A percentile compares a stretch with the other conserved stretches of the same genome.
These are phyloP conservation scores for Mortierella sp. DNA, from an alignment of 371 early-diverging fungal genomes.

Conservation along the genomic window DNA sequence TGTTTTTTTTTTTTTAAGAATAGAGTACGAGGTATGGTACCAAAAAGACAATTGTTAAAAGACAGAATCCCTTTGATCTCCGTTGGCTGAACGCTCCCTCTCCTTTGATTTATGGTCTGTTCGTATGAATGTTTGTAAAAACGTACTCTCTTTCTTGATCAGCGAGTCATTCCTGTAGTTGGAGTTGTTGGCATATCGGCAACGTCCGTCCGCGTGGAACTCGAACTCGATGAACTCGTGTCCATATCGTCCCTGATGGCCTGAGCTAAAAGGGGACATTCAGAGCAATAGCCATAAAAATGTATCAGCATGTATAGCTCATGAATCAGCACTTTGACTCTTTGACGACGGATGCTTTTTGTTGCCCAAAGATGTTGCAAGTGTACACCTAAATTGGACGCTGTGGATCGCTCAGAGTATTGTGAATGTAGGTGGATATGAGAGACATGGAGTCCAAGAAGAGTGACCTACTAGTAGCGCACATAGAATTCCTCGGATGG, in stretches of 20 bases:
- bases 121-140: not conserved
- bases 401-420: too few species aligned
- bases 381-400: too few species aligned
- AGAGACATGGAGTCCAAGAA: not conserved
- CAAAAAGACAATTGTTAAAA: not conserved
- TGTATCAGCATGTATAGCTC: not conserved
- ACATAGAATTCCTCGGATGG: slow-evolving; percentile 79
- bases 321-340: not conserved
- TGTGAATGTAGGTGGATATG: too few species aligned
- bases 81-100: too few species aligned
- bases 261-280: slow-evolving; percentile 67
- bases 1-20: too few species aligned
- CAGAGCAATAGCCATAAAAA: slow-evolving; percentile 13
- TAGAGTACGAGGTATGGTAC: too few species aligned
- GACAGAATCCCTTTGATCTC: not conserved
- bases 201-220: slow-evolving; percentile 87
- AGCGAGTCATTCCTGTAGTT: slow-evolving; percentile 97
- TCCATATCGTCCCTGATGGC: slow-evolving; percentile 94
- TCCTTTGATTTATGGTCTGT: not conserved
- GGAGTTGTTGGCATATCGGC: slow-evolving; percentile 97
- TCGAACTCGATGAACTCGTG: slow-evolving; percentile 99
- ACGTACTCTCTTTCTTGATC: slow-evolving; percentile 91
- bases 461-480: slow-evolving; percentile 80
- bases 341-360: not conserved
- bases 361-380: too few species aligned